A percentile compares a stretch with the other conserved stretches of the same genome.
Conservation (phyloP, 1,284 basidiomycete species). For the Tylopilus orsonianus region DNA sequence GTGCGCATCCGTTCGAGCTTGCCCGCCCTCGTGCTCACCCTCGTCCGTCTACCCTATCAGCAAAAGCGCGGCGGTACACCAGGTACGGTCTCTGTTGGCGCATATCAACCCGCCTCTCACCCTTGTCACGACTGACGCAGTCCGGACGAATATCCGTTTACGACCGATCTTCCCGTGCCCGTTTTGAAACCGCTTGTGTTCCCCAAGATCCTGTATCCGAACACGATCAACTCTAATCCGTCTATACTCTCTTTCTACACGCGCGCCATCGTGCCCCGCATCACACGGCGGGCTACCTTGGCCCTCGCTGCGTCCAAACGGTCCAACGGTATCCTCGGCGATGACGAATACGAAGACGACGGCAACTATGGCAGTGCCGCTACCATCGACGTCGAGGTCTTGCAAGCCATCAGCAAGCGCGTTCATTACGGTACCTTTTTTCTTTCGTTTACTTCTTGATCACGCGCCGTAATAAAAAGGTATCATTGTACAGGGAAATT, state of each 20-base stretch:
- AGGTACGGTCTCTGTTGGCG: constrained; percentile 48
- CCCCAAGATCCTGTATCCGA: constrained; percentile 80
- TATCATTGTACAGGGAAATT: constrained; percentile 78
- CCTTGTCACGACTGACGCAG: constrained; percentile 39
- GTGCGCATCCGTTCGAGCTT: constrained; percentile 46
- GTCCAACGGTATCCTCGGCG: constrained; percentile 61
- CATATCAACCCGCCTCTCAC: neutral
- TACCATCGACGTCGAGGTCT: constrained; percentile 90
- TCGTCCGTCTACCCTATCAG: constrained; percentile 41
- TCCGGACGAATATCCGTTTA: constrained; percentile 98
- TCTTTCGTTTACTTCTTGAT: no score
- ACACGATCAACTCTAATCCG: constrained; percentile 84
- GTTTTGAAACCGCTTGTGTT: constrained; percentile 77
- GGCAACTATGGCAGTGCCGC: constrained; percentile 98
- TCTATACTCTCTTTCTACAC: constrained; percentile 91
- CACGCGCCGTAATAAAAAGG: constrained; percentile 1
- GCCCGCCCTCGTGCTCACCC: neutral
- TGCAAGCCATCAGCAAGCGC: constrained; percentile 92
- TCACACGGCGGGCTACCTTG: constrained; percentile 70
- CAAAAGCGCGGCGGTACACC: constrained; percentile 90
- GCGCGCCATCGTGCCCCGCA: constrained; percentile 76
- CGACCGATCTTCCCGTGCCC: constrained; percentile 78
- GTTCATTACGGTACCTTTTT: constrained; percentile 89
- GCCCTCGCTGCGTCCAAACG: constrained; percentile 61
- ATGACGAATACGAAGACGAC: constrained; percentile 78